Percentiles rank a stretch among this genome's conserved stretches.
These are phyloP conservation scores for Ophiostoma sp. DNA, from an alignment of 2,329 filamentous ascomycete species.

Conservation along the genomic window DNA sequence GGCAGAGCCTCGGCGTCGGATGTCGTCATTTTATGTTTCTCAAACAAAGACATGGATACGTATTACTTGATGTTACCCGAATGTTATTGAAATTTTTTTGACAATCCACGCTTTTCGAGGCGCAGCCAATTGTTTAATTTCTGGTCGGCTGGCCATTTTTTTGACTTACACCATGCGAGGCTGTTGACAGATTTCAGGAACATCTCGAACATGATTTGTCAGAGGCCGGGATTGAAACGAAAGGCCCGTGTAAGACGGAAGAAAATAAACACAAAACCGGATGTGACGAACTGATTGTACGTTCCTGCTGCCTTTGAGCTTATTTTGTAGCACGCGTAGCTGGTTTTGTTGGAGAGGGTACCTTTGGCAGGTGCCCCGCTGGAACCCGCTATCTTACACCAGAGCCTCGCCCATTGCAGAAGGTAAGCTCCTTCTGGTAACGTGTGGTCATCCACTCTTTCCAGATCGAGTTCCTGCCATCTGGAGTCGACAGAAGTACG, in stretches of 20 bases:
- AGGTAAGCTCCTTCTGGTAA: slow-evolving; percentile 2
- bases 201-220: not conserved
- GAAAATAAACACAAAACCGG: no score
- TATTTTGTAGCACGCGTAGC: not conserved
- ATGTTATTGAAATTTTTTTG: not conserved
- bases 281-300: not conserved
- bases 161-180: not conserved
- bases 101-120: not conserved
- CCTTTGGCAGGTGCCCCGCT: slow-evolving; percentile 3
- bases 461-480: not conserved
- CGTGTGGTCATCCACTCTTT: not conserved
- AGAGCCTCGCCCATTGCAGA: slow-evolving; percentile 1
- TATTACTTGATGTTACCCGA: not conserved
- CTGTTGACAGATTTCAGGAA: not conserved
- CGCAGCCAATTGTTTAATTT: slow-evolving; percentile 1
- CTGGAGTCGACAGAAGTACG: not conserved
- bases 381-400: slow-evolving; percentile 20
- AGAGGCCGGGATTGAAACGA: not conserved
- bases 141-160: not conserved
- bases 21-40: not conserved
- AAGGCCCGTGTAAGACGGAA: not conserved
- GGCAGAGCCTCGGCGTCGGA: not conserved
- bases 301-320: not conserved
- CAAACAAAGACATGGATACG: not conserved
- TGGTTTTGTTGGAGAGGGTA: not conserved